Base-by-base conservation (phyloP, 2,329 filamentous ascomycete genomes). In the Colletotrichum filicis region DNA sequence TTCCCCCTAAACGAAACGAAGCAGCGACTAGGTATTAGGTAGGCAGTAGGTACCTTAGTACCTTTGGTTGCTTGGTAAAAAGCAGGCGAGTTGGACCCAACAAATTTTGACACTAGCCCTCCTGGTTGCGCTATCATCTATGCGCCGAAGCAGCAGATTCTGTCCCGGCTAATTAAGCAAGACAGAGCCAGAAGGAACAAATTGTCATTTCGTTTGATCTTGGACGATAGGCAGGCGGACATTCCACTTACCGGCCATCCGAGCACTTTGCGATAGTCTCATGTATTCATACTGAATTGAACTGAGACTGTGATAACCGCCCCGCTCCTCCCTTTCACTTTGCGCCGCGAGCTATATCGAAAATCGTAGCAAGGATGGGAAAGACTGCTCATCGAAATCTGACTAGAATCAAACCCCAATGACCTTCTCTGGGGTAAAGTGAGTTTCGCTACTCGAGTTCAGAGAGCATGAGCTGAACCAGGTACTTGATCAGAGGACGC, bases 81-180 rank as follows among this genome's bases (percentile, higher is more conserved):
- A 22, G 42, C 22, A 24, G 11, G 53, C 58, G 16, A 73, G 67
- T 62, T 64, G 26, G 61, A 59, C 71, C 66, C 67, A 73, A 73
- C 71, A 73, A 65, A 71, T 71, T 62, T 56, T 14, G 58, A 61
- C 64, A 71, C 59, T 69, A 72, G 58, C 14, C 19, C 58, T 11
- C 60, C 64, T 35, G 62, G 56, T 37, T 58, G 55, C 32, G 42
- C 30, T 49, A 49, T 49, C 42, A 49, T n/a, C 42, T 49, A 24
- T 55, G 26, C 30, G 24, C 24, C 57, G 53, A 65, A 35, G 22
- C 26, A 52, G 61, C 37, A 58, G 46, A 42, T 56, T 46, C 24
- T 46, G 9, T 30, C 37, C 30, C 6, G 62, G 46, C 22, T 26
- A 65, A 56, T 42, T 42, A 19, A 42, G 2, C 26, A 26, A 26